These are phyloP conservation scores for Aristolochia fimbriata DNA, from an alignment of 164 flowering plant genomes.

Conservation along the genomic window DNA sequence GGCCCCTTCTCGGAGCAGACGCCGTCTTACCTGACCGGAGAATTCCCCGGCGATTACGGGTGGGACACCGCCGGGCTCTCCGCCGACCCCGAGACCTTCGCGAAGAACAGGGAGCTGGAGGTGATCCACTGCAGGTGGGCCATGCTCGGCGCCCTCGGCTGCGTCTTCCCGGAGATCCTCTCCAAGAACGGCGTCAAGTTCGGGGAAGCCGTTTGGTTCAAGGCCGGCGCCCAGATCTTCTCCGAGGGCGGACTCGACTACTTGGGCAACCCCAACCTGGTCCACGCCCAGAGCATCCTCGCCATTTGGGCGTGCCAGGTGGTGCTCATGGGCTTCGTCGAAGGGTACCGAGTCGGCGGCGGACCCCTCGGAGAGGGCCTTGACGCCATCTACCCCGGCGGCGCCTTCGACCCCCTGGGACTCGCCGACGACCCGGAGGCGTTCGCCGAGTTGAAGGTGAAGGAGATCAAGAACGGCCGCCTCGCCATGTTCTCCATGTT, in stretches of 20 bases:
- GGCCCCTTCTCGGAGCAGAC: slow-evolving; percentile 24
- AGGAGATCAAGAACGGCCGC: slow-evolving; percentile 70
- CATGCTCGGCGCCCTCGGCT: slow-evolving; percentile 19
- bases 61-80: slow-evolving; percentile 25
- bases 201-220: slow-evolving; percentile 23
- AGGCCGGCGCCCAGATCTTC: slow-evolving; percentile 23
- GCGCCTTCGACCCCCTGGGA: slow-evolving; percentile 43
- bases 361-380: slow-evolving; percentile 22
- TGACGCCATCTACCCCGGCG: slow-evolving; percentile 18
- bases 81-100: slow-evolving; percentile 23
- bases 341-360: slow-evolving; percentile 19
- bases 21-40: slow-evolving; percentile 23
- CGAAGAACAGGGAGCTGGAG: slow-evolving; percentile 20
- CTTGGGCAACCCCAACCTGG: slow-evolving; percentile 20
- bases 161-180: slow-evolving; percentile 18
- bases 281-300: slow-evolving; percentile 24
- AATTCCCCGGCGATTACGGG: slow-evolving; percentile 25
- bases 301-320: slow-evolving; percentile 23
- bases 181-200: slow-evolving; percentile 18
- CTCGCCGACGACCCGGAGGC: slow-evolving; percentile 81
- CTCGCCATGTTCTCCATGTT: slow-evolving; percentile 77
- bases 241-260: slow-evolving; percentile 21
- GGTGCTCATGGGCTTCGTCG: slow-evolving; percentile 21
- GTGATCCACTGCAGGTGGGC: slow-evolving; percentile 23
- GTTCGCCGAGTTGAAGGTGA: slow-evolving; percentile 73